Base-by-base conservation (phyloP, 148 eudicot genomes). In the Camellia granthamiana region DNA sequence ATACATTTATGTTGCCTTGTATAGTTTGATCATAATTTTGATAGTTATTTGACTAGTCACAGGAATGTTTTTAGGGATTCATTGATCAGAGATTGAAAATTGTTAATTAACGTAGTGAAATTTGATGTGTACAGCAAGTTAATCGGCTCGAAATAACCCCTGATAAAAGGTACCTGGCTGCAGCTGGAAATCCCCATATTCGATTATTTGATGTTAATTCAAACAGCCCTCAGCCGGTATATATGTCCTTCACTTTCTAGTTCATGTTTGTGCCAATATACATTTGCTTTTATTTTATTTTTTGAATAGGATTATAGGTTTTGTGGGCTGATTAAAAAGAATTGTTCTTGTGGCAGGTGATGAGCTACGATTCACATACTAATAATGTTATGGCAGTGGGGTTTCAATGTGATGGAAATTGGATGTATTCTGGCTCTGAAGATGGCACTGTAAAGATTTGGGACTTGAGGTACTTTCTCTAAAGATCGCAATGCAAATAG, bases 401-500 rank as follows among this genome's bases (percentile, higher is more conserved):
- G 83, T 96, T 96, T 82, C 93, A 88, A n/a, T 89, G 95, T 85
- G 95, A 94, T 86, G 98, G 98, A 75, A 89, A 87, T 74, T 94
- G 98, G 99, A 96, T 96, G 99, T 96, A 96, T 83, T 94, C 99
- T 21, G 99, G 99, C 83, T 96, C 99, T 49, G 99, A 96, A 84
- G 98, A 96, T 84, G 99, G 99, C 83, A 96, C 99, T 1, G 99
- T 96, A n/a, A 96, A 91, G 88, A 91, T 96, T 76, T 96, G 99
- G 99, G 99, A 96, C 80, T 83, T 96, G 69, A 94, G 99, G 99
- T 96, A 55, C 66, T 44, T 96, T 49, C 66, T 44, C 21, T 11
- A 65, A 55, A 52, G 9, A 54, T 81, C 44, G 2, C 47, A 59
- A 19, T 44, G 41, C 65, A 81, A 43, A 76, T 58, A 51, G 10